Percentiles rank a stretch among this genome's conserved stretches.
Evolutionary conservation across 2,329 filamentous ascomycete species (phyloP).

Genomic region (Apiospora kogelbergensis): DNA sequence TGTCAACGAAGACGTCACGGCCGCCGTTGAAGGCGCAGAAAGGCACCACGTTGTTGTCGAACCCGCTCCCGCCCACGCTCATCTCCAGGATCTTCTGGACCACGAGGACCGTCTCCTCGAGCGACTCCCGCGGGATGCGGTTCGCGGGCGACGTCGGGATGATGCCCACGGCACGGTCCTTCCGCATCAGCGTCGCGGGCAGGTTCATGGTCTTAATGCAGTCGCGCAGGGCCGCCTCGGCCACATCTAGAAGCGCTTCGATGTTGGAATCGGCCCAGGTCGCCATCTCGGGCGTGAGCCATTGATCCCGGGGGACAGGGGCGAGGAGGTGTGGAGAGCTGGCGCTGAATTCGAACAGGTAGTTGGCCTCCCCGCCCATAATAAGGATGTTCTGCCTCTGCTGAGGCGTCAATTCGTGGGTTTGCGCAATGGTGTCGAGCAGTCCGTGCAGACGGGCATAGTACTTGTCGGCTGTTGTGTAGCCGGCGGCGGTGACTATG

Average conservation of each 20-base stretch:
- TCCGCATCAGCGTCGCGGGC: slow-evolving; percentile 78
- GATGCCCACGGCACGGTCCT: slow-evolving; percentile 83
- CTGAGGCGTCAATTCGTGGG: slow-evolving; percentile 56
- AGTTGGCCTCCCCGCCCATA: slow-evolving; percentile 95
- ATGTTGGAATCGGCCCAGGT: slow-evolving; percentile 78
- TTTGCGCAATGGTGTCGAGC: slow-evolving; percentile 71
- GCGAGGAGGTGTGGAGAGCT: slow-evolving; percentile 65
- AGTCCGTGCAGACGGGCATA: slow-evolving; percentile 85
- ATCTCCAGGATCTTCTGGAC: slow-evolving; percentile 91
- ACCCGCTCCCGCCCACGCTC: slow-evolving; percentile 55
- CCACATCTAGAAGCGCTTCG: slow-evolving; percentile 78
- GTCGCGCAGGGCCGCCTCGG: slow-evolving; percentile 79
- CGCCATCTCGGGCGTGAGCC: slow-evolving; percentile 78
- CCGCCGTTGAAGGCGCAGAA: slow-evolving; percentile 99
- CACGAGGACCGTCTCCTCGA: slow-evolving; percentile 94
- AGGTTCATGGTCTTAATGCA: slow-evolving; percentile 79
- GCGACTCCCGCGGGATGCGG: slow-evolving; percentile 79
- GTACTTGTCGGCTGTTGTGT: slow-evolving; percentile 84
- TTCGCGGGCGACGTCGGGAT: slow-evolving; percentile 62
- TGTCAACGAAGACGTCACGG: slow-evolving; percentile 97
- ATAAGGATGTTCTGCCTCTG: slow-evolving; percentile 82
- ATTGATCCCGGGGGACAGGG: slow-evolving; percentile 64
- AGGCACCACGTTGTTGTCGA: slow-evolving; percentile 54
- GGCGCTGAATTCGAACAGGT: slow-evolving; percentile 78
- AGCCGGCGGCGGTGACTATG: slow-evolving; percentile 95